A percentile compares a stretch with the other conserved stretches of the same genome.
Evolutionary conservation across 495 filamentous ascomycete species (phyloP).

Genomic region (Podospora sp.): DNA sequence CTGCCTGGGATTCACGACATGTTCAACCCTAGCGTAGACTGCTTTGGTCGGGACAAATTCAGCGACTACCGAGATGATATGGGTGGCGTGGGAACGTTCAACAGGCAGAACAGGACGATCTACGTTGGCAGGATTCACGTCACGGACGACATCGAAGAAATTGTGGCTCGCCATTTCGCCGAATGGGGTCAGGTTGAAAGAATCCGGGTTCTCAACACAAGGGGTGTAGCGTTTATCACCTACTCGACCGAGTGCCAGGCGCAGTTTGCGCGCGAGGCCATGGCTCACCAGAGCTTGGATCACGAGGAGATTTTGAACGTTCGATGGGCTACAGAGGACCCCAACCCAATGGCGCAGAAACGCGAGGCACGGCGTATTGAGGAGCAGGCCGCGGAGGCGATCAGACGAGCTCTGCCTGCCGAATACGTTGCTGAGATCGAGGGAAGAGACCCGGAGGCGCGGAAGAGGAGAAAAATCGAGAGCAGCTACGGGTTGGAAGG

Average conservation of each 20-base stretch:
- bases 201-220: slow-evolving; percentile 82
- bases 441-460: slow-evolving; percentile 81
- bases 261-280: slow-evolving; percentile 89
- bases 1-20: slow-evolving; percentile 81
- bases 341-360: slow-evolving; percentile 93
- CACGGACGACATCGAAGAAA: slow-evolving; percentile 95
- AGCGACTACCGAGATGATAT: slow-evolving; percentile 92
- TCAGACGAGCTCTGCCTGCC: slow-evolving; percentile 84
- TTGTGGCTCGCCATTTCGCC: slow-evolving; percentile 89
- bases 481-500: slow-evolving; percentile 85
- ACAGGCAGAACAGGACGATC: slow-evolving; percentile 87
- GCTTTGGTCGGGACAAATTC: slow-evolving; percentile 88
- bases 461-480: slow-evolving; percentile 87
- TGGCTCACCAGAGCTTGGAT: slow-evolving; percentile 76
- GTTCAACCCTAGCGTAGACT: slow-evolving; percentile 88
- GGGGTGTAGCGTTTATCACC: slow-evolving; percentile 91
- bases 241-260: slow-evolving; percentile 78
- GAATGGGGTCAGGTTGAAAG: slow-evolving; percentile 94
- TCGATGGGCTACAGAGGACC: slow-evolving; percentile 94
- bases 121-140: slow-evolving; percentile 94
- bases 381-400: slow-evolving; percentile 97
- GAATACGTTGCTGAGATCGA: slow-evolving; percentile 94
- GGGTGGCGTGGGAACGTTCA: slow-evolving; percentile 91
- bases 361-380: slow-evolving; percentile 87
- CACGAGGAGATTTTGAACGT: slow-evolving; percentile 93